Base-by-base conservation (phyloP, 345 rosid genomes). In the Lagerstroemia speciosa region DNA sequence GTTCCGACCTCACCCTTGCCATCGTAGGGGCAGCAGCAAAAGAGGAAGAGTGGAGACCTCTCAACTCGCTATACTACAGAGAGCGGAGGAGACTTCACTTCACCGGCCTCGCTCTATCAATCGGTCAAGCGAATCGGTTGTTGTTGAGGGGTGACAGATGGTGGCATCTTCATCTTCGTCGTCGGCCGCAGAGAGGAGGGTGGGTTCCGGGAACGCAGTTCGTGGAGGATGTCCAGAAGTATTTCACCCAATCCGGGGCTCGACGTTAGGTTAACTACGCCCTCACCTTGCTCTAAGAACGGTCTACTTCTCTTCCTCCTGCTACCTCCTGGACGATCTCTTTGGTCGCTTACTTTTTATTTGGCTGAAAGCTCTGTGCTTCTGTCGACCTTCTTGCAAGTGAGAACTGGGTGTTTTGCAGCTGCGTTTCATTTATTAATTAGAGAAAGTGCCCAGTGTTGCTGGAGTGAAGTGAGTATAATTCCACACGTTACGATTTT, bases 121-220 rank as follows among this genome's bases (percentile, higher is more conserved):
- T 68, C 8, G 38, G 8, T 36, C 38, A 36, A n/a, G 38, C 38
- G 38, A 5, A 36, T 36, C 38, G 38, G 1, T 45, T 41, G 24
- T 36, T 36, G 38, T 36, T 5, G 38, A 5, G 8, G 43, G 29
- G 20, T 6, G 32, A 31, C 60, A 5, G 66, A 78, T 78, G 78
- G 75, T 81, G 32, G 72, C 79, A 2, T 74, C 82, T 32, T 45
- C 69, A 15, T 66, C 72, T 4, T 64, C 73, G 43, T 70, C 66
- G 24, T 36, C 34, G 53, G 15, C 80, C 22, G 77, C 87, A 8
- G 98, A 86, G 86, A 85, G 99, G 73, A 85, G 97, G 78, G 96
- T 95, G 61, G n/a, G n/a, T 84, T 84, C 90, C 95, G 0, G 99
- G 84, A 30, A 96, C 97, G 70, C 91, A 88, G 71, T 89, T 91